Evolutionary conservation across 371 early-diverging fungal genomes (phyloP).

Genomic region (Thermomucor indicae-seudaticae): DNA sequence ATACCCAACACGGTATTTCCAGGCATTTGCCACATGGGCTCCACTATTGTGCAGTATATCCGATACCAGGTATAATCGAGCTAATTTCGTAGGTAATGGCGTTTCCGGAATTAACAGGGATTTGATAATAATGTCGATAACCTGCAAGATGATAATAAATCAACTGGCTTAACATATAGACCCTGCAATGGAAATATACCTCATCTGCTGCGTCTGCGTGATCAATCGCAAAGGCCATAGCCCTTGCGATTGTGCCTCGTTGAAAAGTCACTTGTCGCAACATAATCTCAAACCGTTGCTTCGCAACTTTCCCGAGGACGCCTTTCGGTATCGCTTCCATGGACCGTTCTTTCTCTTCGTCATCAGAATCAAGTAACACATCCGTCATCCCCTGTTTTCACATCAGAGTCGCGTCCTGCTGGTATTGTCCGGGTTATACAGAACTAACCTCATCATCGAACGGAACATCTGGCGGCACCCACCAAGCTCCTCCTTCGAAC

Average conservation of each 20-base stretch:
- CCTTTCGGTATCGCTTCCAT: slow-evolving; percentile 48
- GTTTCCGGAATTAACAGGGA: slow-evolving; percentile 59
- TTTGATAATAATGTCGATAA: slow-evolving; percentile 59
- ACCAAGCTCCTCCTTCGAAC: slow-evolving; percentile 80
- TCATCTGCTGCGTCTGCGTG: slow-evolving; percentile 82
- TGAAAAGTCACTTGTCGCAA: slow-evolving; percentile 53
- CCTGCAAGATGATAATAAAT: background rate
- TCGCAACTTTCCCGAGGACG: slow-evolving; percentile 55
- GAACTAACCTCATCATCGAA: slow-evolving; percentile 62
- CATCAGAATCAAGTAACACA: slow-evolving; percentile 41
- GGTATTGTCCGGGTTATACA: background rate
- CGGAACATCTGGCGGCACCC: slow-evolving; percentile 83
- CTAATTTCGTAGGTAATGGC: slow-evolving; percentile 63
- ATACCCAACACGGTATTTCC: slow-evolving; percentile 75
- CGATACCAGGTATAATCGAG: slow-evolving; percentile 76
- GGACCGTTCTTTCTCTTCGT: slow-evolving; percentile 49
- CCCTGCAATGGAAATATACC: slow-evolving; percentile 28
- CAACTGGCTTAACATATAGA: background rate
- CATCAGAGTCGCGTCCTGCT: background rate
- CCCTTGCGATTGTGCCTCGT: slow-evolving; percentile 68
- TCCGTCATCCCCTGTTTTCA: slow-evolving; percentile 24
- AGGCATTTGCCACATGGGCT: slow-evolving; percentile 77
- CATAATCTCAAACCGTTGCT: slow-evolving; percentile 53
- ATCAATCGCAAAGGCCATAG: slow-evolving; percentile 87
- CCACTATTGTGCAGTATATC: slow-evolving; percentile 88